phyloP scores from a whole-genome alignment of 305 asterid genomes.

The Fraxinus nigra region DNA sequence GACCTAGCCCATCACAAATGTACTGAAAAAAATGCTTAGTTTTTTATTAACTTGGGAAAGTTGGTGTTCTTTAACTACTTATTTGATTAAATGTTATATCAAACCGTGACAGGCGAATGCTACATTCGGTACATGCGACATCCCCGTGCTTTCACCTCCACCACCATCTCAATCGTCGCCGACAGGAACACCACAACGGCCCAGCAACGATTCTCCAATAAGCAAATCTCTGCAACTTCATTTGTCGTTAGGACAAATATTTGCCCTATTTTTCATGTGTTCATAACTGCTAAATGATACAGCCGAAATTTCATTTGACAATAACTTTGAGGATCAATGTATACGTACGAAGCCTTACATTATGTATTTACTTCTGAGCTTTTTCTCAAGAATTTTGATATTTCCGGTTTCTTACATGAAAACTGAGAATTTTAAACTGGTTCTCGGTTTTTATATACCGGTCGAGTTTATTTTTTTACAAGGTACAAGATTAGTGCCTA shows the following conservation, averaged over 20 bases:
- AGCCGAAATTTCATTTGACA: neutral
- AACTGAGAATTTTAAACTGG: neutral
- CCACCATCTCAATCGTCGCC: constrained; percentile 44
- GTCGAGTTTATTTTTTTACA: neutral
- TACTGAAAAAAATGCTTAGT: neutral
- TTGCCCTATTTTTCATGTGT: constrained; percentile 28
- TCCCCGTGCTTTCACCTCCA: constrained; percentile 58
- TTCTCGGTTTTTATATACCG: neutral
- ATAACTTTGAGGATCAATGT: neutral
- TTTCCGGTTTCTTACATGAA: neutral
- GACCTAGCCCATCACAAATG: neutral
- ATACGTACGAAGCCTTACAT: neutral
- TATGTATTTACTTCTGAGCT: neutral
- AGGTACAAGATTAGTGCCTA: neutral
- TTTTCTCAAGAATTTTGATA: neutral
- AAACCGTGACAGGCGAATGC: constrained; percentile 50
- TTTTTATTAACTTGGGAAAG: neutral
- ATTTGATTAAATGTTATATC: neutral
- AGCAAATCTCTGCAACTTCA: constrained; percentile 31
- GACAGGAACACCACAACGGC: constrained; percentile 6
- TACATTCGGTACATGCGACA: constrained; percentile 57
- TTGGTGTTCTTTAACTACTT: neutral
- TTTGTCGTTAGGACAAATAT: constrained; percentile 38
- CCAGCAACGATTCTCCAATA: constrained; percentile 29
- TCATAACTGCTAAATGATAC: constrained; percentile 14